phyloP scores from a whole-genome alignment of 106 monocot genomes.

The Platanthera zijinensis region DNA sequence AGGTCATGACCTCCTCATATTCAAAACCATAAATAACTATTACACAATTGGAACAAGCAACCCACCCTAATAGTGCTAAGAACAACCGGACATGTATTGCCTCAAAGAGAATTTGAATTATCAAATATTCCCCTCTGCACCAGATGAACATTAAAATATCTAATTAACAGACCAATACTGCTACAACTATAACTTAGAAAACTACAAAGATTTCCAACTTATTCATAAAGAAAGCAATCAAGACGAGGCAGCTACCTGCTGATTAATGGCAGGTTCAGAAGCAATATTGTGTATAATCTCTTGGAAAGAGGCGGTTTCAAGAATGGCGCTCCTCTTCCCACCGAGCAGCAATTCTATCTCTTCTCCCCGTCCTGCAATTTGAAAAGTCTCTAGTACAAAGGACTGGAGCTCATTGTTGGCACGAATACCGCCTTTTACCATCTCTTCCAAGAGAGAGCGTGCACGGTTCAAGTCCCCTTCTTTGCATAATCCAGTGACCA shows the following conservation, averaged over 20 bases:
- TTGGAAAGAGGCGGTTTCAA: background rate
- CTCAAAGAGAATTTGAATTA: background rate
- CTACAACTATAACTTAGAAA: background rate
- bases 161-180: background rate
- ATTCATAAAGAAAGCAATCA: background rate
- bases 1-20: background rate
- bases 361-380: background rate
- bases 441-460: slow-evolving; percentile 13
- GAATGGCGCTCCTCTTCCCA: background rate
- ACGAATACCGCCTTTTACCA: slow-evolving; percentile 9
- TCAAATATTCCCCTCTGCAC: background rate
- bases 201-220: background rate
- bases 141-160: background rate
- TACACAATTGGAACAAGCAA: background rate
- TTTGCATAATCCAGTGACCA: slow-evolving; percentile 16
- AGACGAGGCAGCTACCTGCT: background rate
- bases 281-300: background rate
- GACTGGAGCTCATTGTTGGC: slow-evolving; percentile 6
- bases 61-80: background rate
- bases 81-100: background rate
- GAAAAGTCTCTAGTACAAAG: slow-evolving; percentile 5
- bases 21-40: background rate
- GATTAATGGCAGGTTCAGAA: background rate
- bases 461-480: slow-evolving; percentile 14
- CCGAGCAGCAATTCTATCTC: slow-evolving; percentile 10